Evolutionary conservation across 768 basidiomycete species (phyloP), one percentile per base, ranked within the genome.

Genomic region (Russula vinacea): DNA sequence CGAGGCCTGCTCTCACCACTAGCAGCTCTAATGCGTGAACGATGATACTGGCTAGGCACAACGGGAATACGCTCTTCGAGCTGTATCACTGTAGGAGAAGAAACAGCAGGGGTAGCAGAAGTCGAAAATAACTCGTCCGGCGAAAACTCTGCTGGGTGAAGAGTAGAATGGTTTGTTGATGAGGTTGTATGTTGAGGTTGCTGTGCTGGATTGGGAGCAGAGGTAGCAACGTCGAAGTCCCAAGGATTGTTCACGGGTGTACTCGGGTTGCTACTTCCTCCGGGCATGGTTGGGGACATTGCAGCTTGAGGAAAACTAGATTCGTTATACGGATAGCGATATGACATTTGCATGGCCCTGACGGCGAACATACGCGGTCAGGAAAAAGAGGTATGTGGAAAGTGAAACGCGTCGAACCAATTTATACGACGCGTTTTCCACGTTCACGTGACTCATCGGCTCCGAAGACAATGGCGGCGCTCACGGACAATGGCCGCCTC

Each of bases 61-160:
- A 65, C 62, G 42, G 68, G 66, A 54, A 67, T 32, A 51, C 68
- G 66, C 56, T 68, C 68, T 58, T 68, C 66, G 40, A 68, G 66
- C 44, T 63, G 68, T 50, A 68, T 68, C 47, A 68, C 62, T 10
- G 62, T 40, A 17, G 67, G 67, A 29, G 67, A 62, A 47, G 52
- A 42, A 50, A 50, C 51, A 32, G 63, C 40, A 24, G 67, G 42
- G 47, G 54, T 22, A 24, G 54, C 50, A 56, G 61, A 53, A 59
- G 51, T 35, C 16, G 62, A 49, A 59, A 53, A 66, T 44, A 58
- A 53, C 58, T 67, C 66, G 22, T 67, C 63, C 16, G 58, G 42
- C 44, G 66, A 65, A 51, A 67, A 67, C 14, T 67, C 66, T 51
- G 66, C 66, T 7, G 62, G 62, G 33, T 60, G 62, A 39, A 61